These are phyloP conservation scores for Suillus weaverae DNA, from an alignment of 768 basidiomycete genomes.

Conservation along the genomic window DNA sequence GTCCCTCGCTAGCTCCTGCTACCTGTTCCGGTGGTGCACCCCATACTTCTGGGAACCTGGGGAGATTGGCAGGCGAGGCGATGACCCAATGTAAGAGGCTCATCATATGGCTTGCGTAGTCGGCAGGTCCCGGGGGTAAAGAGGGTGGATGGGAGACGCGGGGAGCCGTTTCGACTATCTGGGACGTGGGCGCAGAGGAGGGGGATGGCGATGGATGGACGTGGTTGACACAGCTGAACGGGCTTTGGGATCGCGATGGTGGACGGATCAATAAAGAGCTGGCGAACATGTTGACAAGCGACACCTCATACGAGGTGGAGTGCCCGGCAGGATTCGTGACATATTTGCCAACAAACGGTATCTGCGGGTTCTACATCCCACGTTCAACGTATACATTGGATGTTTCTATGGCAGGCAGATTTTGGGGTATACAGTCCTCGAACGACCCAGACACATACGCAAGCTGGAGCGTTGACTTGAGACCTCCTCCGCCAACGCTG, in stretches of 20 bases:
- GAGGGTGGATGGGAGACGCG: conserved; percentile 46
- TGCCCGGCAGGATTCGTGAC: conserved; percentile 29
- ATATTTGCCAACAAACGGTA: conserved; percentile 47
- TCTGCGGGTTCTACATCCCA: conserved; percentile 45
- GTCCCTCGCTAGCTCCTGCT: conserved; percentile 36
- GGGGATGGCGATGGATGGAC: conserved; percentile 19
- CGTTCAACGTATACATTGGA: conserved; percentile 27
- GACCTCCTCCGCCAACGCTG: conserved; percentile 34
- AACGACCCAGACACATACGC: conserved; percentile 31
- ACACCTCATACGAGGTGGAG: conserved; percentile 11
- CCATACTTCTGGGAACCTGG: conserved; percentile 40
- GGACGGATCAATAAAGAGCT: conserved; percentile 36
- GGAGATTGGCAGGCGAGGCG: conserved; percentile 35
- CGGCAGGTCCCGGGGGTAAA: conserved; percentile 36
- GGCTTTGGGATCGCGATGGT: conserved; percentile 43
- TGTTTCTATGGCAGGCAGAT: conserved; percentile 14
- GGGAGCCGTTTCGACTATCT: conserved; percentile 39
- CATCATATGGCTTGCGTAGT: conserved; percentile 66
- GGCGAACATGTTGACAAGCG: conserved; percentile 11
- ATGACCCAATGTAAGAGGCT: conserved; percentile 58
- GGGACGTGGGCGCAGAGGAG: conserved; percentile 29
- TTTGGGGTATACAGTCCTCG: conserved; percentile 23
- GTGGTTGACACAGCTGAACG: conserved; percentile 37
- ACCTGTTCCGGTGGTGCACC: conserved; percentile 43
- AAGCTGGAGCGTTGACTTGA: conserved; percentile 46